A percentile compares a stretch with the other conserved stretches of the same genome.
These are phyloP conservation scores for Saccharum spontaneum DNA, from an alignment of 176 grass and related monocot species.

Conservation along the genomic window DNA sequence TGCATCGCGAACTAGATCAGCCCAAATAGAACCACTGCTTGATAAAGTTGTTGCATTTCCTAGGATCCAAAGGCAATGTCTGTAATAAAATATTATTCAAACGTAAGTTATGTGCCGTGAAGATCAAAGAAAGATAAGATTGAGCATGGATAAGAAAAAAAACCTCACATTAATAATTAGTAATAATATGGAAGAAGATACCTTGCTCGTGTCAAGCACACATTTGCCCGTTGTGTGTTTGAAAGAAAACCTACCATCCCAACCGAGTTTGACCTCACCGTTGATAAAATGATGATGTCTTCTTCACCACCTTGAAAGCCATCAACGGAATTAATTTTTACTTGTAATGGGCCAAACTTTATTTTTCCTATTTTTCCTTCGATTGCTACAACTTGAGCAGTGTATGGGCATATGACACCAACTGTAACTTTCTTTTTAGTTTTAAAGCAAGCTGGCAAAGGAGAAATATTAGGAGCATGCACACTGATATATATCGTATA, in stretches of 20 bases:
- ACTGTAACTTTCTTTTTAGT: constrained; percentile 51
- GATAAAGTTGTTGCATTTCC: constrained; percentile 50
- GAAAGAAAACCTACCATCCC: constrained; percentile 66
- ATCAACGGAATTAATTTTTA: constrained; percentile 67
- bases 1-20: constrained; percentile 41
- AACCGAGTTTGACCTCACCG: constrained; percentile 59
- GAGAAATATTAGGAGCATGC: constrained; percentile 15
- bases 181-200: constrained; percentile 14
- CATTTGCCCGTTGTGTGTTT: constrained; percentile 59
- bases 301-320: constrained; percentile 82
- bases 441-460: constrained; percentile 41
- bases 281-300: constrained; percentile 72
- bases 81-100: constrained; percentile 31
- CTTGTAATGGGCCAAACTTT: constrained; percentile 23
- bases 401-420: constrained; percentile 79
- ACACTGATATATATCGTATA: constrained; percentile 1
- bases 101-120: background rate
- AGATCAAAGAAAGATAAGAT: background rate
- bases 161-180: background rate
- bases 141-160: constrained; percentile 3
- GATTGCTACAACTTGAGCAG: constrained; percentile 61
- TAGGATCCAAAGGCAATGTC: constrained; percentile 65
- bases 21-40: constrained; percentile 48
- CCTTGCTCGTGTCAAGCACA: constrained; percentile 69
- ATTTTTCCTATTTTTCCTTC: constrained; percentile 46